Percentiles rank a stretch among this genome's conserved stretches.
These are phyloP conservation scores for Paraleonurus japonicus DNA, from an alignment of 257 asterid species.

Conservation along the genomic window DNA sequence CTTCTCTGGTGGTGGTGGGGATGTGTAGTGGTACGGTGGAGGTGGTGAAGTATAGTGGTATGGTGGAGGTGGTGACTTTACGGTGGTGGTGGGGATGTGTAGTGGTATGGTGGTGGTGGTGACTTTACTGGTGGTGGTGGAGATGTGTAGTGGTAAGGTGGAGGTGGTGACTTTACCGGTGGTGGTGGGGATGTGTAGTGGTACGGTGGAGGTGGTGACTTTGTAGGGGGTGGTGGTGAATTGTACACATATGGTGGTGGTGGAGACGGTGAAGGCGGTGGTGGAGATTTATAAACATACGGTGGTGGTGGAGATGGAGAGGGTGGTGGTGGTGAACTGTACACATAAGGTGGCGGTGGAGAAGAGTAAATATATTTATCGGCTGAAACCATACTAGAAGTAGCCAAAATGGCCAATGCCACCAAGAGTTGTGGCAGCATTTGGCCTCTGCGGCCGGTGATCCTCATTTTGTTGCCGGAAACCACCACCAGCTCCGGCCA, in stretches of 20 bases:
- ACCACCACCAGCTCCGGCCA: conserved; percentile 29
- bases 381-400: conserved; percentile 44
- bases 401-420: conserved; percentile 55
- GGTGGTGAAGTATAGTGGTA: conserved; percentile 35
- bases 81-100: conserved; percentile 33
- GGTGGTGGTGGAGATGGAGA: conserved; percentile 32
- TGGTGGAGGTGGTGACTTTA: conserved; percentile 28
- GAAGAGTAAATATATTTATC: conserved; percentile 46
- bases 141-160: not conserved
- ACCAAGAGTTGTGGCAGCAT: conserved; percentile 36
- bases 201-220: conserved; percentile 46
- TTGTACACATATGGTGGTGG: conserved; percentile 29
- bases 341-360: conserved; percentile 35
- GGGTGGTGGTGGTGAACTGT: conserved; percentile 43
- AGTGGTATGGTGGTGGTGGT: conserved; percentile 37
- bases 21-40: conserved; percentile 30
- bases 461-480: conserved; percentile 38
- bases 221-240: conserved; percentile 40
- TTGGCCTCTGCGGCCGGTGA: conserved; percentile 19
- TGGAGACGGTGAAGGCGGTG: conserved; percentile 42
- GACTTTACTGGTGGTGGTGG: conserved; percentile 8
- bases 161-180: conserved; percentile 15
- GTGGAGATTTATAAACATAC: conserved; percentile 38
- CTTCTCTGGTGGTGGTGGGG: conserved; percentile 40
- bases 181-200: conserved; percentile 39